phyloP scores from a whole-genome alignment of 305 asterid species.

The Solanum aculeatissimum region DNA sequence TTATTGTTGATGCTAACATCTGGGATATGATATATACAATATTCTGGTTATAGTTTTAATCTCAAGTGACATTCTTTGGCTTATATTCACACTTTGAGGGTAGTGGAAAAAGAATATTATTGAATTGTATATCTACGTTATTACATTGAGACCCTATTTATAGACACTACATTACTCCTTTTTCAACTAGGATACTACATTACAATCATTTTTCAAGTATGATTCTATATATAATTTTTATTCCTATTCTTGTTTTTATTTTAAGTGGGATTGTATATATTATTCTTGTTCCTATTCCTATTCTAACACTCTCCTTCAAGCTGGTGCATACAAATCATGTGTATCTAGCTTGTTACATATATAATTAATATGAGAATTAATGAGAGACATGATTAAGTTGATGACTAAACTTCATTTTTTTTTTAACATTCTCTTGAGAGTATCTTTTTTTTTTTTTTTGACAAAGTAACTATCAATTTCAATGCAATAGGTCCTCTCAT shows the following conservation, averaged over 20 bases:
- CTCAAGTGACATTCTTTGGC: background rate
- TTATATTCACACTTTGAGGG: background rate
- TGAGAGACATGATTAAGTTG: no score
- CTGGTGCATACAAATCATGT: background rate
- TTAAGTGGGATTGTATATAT: background rate
- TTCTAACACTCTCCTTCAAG: background rate
- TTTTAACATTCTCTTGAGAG: no score
- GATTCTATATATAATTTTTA: background rate
- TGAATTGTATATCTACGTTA: background rate
- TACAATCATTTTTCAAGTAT: background rate
- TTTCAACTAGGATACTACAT: background rate
- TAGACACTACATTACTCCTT: background rate
- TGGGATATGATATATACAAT: background rate
- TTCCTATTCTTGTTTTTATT: background rate
- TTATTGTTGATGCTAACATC: background rate
- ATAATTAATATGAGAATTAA: no score
- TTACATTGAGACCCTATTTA: background rate
- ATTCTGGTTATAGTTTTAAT: background rate
- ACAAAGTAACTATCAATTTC: no score
- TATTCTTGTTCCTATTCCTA: background rate
- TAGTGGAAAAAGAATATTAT: background rate
- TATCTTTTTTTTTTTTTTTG: no score
- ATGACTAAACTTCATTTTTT: no score
- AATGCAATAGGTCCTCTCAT: no score
- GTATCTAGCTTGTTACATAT: background rate